These are phyloP conservation scores for Trichophyton mentagrophytes DNA, from an alignment of 2,329 filamentous ascomycete genomes.

Conservation along the genomic window DNA sequence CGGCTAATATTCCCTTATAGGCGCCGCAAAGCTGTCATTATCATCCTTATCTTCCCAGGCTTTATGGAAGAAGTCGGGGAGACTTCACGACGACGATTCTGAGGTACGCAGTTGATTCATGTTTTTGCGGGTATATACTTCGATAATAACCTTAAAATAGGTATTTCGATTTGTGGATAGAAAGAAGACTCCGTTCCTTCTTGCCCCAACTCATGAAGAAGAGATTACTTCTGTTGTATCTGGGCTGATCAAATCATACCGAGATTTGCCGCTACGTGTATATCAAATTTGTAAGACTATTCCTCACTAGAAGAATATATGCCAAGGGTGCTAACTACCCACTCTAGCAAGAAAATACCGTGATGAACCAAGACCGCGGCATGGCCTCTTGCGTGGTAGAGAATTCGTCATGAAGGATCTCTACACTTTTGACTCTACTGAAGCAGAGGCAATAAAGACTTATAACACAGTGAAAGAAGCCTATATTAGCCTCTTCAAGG, in stretches of 20 bases:
- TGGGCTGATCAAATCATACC: slow-evolving; percentile 64
- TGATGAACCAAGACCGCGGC: slow-evolving; percentile 77
- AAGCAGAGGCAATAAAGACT: slow-evolving; percentile 58
- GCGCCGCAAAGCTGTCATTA: slow-evolving; percentile 67
- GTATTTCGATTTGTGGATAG: slow-evolving; percentile 72
- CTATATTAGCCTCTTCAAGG: slow-evolving; percentile 66
- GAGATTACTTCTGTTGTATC: slow-evolving; percentile 79
- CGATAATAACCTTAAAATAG: slow-evolving; percentile 30
- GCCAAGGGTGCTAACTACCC: background rate
- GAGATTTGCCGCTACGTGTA: slow-evolving; percentile 68
- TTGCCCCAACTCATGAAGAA: slow-evolving; percentile 91
- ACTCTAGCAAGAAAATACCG: slow-evolving; percentile 74
- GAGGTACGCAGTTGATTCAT: slow-evolving; percentile 46
- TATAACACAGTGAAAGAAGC: slow-evolving; percentile 62
- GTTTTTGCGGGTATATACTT: slow-evolving; percentile 4
- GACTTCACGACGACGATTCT: slow-evolving; percentile 54
- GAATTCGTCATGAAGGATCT: slow-evolving; percentile 98
- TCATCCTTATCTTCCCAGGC: slow-evolving; percentile 77
- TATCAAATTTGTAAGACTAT: slow-evolving; percentile 67
- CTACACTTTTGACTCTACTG: slow-evolving; percentile 76
- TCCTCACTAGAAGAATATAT: background rate
- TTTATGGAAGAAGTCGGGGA: slow-evolving; percentile 72
- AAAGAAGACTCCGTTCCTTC: slow-evolving; percentile 58
- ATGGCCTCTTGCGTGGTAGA: slow-evolving; percentile 72
- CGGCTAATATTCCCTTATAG: slow-evolving; percentile 28